These are phyloP conservation scores for Tricholoma saponaceum DNA, from an alignment of 768 basidiomycete genomes.

Conservation along the genomic window DNA sequence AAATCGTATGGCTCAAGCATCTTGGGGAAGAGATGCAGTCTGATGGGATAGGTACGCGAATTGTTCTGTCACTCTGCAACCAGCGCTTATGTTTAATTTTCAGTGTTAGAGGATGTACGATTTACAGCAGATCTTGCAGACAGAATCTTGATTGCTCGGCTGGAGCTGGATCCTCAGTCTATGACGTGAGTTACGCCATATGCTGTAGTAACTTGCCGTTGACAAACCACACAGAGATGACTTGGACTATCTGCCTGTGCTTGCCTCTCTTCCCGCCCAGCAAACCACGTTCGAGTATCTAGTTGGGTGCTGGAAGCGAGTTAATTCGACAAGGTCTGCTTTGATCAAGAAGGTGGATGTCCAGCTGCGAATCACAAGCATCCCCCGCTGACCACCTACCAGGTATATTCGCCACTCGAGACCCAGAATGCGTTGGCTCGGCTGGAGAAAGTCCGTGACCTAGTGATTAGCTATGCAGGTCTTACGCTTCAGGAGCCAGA, in stretches of 20 bases:
- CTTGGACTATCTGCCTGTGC: constrained; percentile 65
- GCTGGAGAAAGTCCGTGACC: constrained; percentile 76
- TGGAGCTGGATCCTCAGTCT: constrained; percentile 70
- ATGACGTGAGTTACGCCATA: constrained; percentile 53
- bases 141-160: constrained; percentile 75
- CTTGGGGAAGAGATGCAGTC: constrained; percentile 63
- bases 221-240: constrained; percentile 49
- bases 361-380: background rate
- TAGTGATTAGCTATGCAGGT: constrained; percentile 86
- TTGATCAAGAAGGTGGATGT: constrained; percentile 58
- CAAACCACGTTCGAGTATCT: constrained; percentile 90
- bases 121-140: constrained; percentile 63
- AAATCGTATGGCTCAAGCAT: constrained; percentile 80
- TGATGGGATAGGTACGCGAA: constrained; percentile 48
- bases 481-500: constrained; percentile 86
- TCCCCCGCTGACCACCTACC: background rate
- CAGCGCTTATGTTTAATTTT: constrained; percentile 4
- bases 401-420: constrained; percentile 63
- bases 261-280: constrained; percentile 71
- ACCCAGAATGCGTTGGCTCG: constrained; percentile 53
- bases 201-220: background rate
- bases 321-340: constrained; percentile 50
- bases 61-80: background rate
- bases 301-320: constrained; percentile 88
- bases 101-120: constrained; percentile 29